phyloP scores from a whole-genome alignment of 495 filamentous ascomycete genomes.

The Penicillium steckii region DNA sequence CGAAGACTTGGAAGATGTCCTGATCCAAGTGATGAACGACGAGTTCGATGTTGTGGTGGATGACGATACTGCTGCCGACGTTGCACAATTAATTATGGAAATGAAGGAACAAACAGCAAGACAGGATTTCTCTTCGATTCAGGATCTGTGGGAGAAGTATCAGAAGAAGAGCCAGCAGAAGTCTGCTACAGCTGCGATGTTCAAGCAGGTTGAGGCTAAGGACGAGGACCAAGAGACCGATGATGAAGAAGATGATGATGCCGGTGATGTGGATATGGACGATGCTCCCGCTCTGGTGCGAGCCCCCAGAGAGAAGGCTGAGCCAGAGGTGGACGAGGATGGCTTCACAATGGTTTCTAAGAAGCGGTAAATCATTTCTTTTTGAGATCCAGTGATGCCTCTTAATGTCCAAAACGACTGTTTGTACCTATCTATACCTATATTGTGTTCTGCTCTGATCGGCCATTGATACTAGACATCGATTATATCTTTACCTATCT shows the following conservation, averaged over 20 bases:
- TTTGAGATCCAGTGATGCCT: neutral
- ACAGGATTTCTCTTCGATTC: slow-evolving; percentile 67
- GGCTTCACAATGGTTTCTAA: slow-evolving; percentile 92
- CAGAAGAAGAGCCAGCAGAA: slow-evolving; percentile 54
- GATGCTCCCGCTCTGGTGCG: slow-evolving; percentile 64
- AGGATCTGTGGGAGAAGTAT: slow-evolving; percentile 65
- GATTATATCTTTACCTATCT: neutral
- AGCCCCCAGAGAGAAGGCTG: slow-evolving; percentile 59
- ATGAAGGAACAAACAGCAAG: slow-evolving; percentile 57
- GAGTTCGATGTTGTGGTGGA: slow-evolving; percentile 92
- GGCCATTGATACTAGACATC: too few species aligned
- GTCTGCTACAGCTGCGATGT: slow-evolving; percentile 50
- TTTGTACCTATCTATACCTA: too few species aligned
- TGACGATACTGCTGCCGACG: slow-evolving; percentile 75
- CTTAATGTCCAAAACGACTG: neutral
- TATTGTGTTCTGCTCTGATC: too few species aligned
- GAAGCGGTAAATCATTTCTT: slow-evolving; percentile 40
- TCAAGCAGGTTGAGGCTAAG: slow-evolving; percentile 54
- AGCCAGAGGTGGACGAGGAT: slow-evolving; percentile 85
- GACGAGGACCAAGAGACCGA: slow-evolving; percentile 54
- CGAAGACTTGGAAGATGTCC: slow-evolving; percentile 77
- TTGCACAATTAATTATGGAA: slow-evolving; percentile 70
- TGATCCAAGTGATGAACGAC: slow-evolving; percentile 89
- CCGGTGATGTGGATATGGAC: slow-evolving; percentile 71
- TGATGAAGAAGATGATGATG: slow-evolving; percentile 59